phyloP scores from a whole-genome alignment of 129 eudicot species.

The Flaveria robusta region DNA sequence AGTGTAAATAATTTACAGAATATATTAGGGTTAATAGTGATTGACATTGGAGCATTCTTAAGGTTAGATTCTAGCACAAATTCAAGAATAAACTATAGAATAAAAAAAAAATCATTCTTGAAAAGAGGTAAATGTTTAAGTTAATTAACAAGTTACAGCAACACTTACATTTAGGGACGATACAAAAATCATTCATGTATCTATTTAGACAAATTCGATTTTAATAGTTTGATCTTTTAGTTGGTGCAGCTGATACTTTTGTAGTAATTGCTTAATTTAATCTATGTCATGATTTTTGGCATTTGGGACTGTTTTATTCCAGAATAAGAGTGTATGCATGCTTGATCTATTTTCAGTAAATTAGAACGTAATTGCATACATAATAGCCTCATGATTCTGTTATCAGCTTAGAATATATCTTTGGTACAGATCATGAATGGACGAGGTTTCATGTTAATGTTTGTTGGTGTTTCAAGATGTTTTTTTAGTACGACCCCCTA shows the following conservation, averaged over 20 bases:
- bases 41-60: no score
- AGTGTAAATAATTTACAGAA: no score
- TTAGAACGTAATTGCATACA: background rate
- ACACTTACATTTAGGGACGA: no score
- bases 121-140: no score
- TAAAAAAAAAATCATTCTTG: no score
- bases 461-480: conserved; percentile 5
- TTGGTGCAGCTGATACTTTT: background rate
- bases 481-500: conserved; percentile 1
- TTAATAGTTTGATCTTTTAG: conserved; percentile 22
- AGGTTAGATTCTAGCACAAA: no score
- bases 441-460: background rate
- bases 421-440: background rate
- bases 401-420: background rate
- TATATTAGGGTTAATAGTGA: no score
- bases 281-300: background rate
- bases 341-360: background rate
- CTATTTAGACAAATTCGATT: no score
- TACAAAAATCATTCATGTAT: no score
- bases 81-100: no score
- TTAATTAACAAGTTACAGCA: no score
- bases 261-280: background rate
- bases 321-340: conserved; percentile 17
- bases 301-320: background rate
- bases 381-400: background rate